Base-by-base conservation (phyloP, 345 rosid genomes). In the Corchorus olitorius region DNA sequence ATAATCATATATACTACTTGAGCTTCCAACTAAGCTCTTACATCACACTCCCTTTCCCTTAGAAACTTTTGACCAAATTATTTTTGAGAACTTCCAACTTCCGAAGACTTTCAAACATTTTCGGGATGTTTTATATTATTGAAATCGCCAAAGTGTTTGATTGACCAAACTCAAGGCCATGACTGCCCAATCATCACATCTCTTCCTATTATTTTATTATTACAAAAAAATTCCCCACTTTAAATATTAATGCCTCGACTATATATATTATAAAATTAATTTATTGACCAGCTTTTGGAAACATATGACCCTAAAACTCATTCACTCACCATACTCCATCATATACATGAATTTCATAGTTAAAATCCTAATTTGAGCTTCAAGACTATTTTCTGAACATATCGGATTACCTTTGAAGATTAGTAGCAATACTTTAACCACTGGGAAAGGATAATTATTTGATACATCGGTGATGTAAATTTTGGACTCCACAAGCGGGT, bases 61-160 rank as follows among this genome's bases (percentile, higher is more conserved):
- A 4, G 45, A 62, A 34, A 63, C 67, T 63, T 63, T 64, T 39
- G 68, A 64, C 68, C 49, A 64, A 39, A 64, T 64, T 17, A 67
- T 67, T 67, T 63, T 13, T 22, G 12, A 8, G 68, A 64, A 64
- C 41, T 22, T 67, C 72, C 41, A 48, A 67, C 41, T 27, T 67
- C 72, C 72, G 12, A 20, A 45, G 35, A 46, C 71, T 45, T 46
- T 67, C 54, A 67, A 46, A 63, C 16, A 4, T 27, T 22, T 27
- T 60, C 2, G 16, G 17, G 39, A 35, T 34, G 45, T 41, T 41
- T 4, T 27, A 41, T 15, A 14, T 35, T 17, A 35, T 62, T 62
- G 17, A 15, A 37, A 63, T 63, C 45, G 48, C 48, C 68, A 8
- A 16, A 64, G 68, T 39, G 68, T 22, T 63, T 37, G 7, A 8